Base-by-base conservation (phyloP, 495 filamentous ascomycete genomes). In the Daldinia decipiens region DNA sequence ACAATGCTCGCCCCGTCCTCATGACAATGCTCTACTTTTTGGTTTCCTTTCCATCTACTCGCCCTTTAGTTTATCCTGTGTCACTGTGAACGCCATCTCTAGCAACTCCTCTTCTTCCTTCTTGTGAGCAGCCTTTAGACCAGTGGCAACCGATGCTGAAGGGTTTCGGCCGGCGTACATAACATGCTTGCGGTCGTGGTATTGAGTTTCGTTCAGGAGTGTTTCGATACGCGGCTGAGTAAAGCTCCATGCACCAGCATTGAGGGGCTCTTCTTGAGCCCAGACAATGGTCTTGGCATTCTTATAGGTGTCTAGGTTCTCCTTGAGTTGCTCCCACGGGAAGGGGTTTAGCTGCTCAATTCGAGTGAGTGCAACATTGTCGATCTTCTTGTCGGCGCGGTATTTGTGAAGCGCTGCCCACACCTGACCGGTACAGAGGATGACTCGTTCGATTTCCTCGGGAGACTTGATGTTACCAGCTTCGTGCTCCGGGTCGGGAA, bases 271-370 rank as follows among this genome's bases (percentile, higher is more conserved):
- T 82, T 99, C 95, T 83, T 99, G 95, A 65, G 85, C 87, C 93
- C 93, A 99, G 64, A 98, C 92, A 66, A 99, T 95, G 68, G 93
- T 92, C 85, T 97, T 91, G 77, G 95, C 93, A 79, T 98, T 98
- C 79, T 94, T 91, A 83, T 99, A 99, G 82, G 81, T 87, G 83
- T 99, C 94, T 32, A 99, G 85, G 85, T 98, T 98, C 79, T 98
- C 94, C 81, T 90, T 90, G 50, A 99, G 88, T 83, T 95, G 92
- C 71, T 92, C 90, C 95, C 95, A 99, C 5, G 95, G 95, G 93
- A 99, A 99, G 74, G 95, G 95, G 82, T 98, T 91, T 31, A 99
- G 88, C 84, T 99, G 95, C 84, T 99, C 95, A 73, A 99, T 89
- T 76, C 95, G 93, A 50, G 93, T 96, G 81, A 99, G 91, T 79